A percentile compares a stretch with the other conserved stretches of the same genome.
phyloP scores from a whole-genome alignment of 371 early-diverging fungal species.

The Mortierella sp. region DNA sequence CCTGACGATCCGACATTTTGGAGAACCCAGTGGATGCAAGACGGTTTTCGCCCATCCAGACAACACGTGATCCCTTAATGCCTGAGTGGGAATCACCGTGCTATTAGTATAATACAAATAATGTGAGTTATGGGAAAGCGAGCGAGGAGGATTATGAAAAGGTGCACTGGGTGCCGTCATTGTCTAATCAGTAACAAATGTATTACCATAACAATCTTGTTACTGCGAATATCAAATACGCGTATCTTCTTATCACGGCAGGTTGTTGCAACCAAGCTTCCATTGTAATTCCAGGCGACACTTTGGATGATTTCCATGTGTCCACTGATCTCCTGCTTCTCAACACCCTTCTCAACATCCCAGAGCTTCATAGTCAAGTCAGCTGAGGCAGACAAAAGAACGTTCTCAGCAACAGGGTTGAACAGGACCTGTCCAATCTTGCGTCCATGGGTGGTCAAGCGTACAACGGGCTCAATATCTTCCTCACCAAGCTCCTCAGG shows the following conservation, averaged over 20 bases:
- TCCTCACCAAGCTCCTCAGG: slow-evolving; percentile 84
- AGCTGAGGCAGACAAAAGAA: slow-evolving; percentile 90
- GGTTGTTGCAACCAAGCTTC: slow-evolving; percentile 89
- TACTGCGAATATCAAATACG: slow-evolving; percentile 92
- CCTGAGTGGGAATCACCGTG: slow-evolving; percentile 93
- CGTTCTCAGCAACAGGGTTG: slow-evolving; percentile 96
- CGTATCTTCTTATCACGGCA: slow-evolving; percentile 97
- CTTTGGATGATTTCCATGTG: slow-evolving; percentile 95
- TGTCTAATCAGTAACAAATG: neutral
- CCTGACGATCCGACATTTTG: slow-evolving; percentile 92
- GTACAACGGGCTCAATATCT: slow-evolving; percentile 66
- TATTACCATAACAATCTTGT: slow-evolving; percentile 78
- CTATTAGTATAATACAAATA: slow-evolving; percentile 20
- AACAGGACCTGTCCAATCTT: slow-evolving; percentile 98
- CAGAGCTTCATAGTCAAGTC: slow-evolving; percentile 96
- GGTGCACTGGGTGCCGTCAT: neutral
- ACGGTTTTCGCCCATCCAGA: slow-evolving; percentile 91
- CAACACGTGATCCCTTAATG: slow-evolving; percentile 94
- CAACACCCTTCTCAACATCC: slow-evolving; percentile 95
- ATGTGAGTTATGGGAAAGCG: neutral
- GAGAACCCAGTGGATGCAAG: slow-evolving; percentile 96
- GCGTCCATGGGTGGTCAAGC: slow-evolving; percentile 75
- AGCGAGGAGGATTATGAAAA: neutral
- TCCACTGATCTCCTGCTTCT: slow-evolving; percentile 89
- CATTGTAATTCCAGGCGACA: slow-evolving; percentile 91